Evolutionary conservation across 768 basidiomycete species (phyloP), one percentile per base, ranked within the genome.

Genomic region (Tephrocybe sp.): DNA sequence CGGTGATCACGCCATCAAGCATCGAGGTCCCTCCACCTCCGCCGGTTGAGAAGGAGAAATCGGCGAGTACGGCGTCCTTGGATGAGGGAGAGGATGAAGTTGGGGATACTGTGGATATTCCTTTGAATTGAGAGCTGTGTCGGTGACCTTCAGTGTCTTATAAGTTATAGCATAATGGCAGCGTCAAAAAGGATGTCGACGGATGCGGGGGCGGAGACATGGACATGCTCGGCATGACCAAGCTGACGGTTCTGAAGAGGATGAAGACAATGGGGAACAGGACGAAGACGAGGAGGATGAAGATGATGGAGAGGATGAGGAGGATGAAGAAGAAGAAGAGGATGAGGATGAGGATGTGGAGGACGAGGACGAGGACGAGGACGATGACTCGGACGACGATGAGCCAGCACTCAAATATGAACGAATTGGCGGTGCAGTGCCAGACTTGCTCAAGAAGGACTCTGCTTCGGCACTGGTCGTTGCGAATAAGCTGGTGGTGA

Each of bases 391-490:
- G 0, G 78, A 76, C 1, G 92, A 94, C 22, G 91, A 94, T 16
- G 94, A 95, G 70, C 94, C 90, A 29, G 79, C 88, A 0, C 75
- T 98, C 59, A 98, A 97, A 64, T 98, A 97, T 61, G 84, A 89
- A 57, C 82, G 88, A 37, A 78, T 97, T 46, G 77, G 78, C 19
- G 89, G 91, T 1, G 68, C 78, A 0, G 69, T 88, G 23, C 80
- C 82, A 3, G 88, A 91, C 57, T 69, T 97, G 23, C 77, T 97
- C 47, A 84, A 83, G 71, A 94, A 90, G 65, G 95, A 97, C 61
- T 85, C 91, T 11, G 91, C 87, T 1, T 94, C 93, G 31, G 82
- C 92, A 4, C 71, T 97, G 18, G 77, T 82, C 11, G 79, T 93
- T 18, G 84, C 86, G 0, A 80, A 82, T 44, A 85, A 86, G 56